Conservation (phyloP, 2,329 filamentous ascomycete species). For the Pyrenophora seminiperda region DNA sequence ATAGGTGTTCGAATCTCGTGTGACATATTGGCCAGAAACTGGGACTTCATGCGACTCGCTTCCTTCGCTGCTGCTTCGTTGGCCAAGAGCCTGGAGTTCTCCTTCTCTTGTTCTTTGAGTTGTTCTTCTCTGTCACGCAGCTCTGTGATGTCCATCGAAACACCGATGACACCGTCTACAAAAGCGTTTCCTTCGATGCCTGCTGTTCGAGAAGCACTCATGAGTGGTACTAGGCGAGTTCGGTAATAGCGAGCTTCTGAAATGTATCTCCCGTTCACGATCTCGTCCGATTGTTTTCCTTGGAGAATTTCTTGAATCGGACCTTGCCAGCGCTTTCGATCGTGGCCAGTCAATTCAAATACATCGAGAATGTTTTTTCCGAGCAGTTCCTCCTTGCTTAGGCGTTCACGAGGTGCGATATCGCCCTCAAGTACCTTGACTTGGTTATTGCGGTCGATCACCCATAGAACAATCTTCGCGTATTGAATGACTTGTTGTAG, state of each 20-base stretch:
- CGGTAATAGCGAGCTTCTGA: conserved; percentile 70
- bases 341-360: conserved; percentile 51
- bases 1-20: conserved; percentile 81
- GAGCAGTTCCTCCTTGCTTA: conserved; percentile 46
- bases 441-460: conserved; percentile 65
- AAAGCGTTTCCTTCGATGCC: conserved; percentile 58
- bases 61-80: conserved; percentile 81
- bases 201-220: conserved; percentile 60
- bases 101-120: conserved; percentile 66
- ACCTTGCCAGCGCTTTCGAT: conserved; percentile 54
- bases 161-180: conserved; percentile 74
- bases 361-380: conserved; percentile 69
- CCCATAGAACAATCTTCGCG: conserved; percentile 76
- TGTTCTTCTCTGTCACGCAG: conserved; percentile 68
- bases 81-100: conserved; percentile 72
- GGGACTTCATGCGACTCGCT: conserved; percentile 78
- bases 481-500: conserved; percentile 75
- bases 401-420: conserved; percentile 53
- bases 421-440: conserved; percentile 74
- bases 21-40: conserved; percentile 82
- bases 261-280: conserved; percentile 63
- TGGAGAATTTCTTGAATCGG: conserved; percentile 68
- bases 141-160: conserved; percentile 81
- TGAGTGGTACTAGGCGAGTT: conserved; percentile 71
- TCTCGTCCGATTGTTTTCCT: conserved; percentile 64